Evolutionary conservation across 768 basidiomycete genomes (phyloP).

Genomic region (Sutorius australiensis): DNA sequence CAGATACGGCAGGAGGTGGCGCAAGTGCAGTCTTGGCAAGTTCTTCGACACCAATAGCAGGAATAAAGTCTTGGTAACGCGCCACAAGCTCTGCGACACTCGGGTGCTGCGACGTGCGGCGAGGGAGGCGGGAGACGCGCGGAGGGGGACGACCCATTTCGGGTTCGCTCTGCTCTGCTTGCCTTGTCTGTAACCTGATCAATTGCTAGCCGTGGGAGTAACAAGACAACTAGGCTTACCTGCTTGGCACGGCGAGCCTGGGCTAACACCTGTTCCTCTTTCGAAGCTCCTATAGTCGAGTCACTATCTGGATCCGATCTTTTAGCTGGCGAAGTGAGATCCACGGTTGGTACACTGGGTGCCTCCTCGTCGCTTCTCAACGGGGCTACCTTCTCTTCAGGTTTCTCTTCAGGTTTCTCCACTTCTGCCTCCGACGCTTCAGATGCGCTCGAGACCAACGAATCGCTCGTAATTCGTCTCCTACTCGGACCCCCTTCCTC

Average conservation of each 20-base stretch:
- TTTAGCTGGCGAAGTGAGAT: conserved; percentile 13
- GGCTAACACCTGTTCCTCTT: conserved; percentile 22
- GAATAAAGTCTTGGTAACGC: conserved; percentile 75
- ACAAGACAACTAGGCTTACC: conserved; percentile 24
- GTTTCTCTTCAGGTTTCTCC: conserved; percentile 24
- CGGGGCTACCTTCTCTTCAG: conserved; percentile 15
- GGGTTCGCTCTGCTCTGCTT: conserved; percentile 23
- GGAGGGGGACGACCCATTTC: conserved; percentile 23
- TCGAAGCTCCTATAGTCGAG: conserved; percentile 70
- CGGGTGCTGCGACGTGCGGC: conserved; percentile 51
- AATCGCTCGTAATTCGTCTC: conserved; percentile 50
- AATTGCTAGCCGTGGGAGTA: background rate
- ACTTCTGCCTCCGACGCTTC: conserved; percentile 67
- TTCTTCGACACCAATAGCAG: conserved; percentile 68
- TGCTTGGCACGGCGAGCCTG: conserved; percentile 16
- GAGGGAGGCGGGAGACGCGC: conserved; percentile 58
- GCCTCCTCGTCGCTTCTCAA: conserved; percentile 18
- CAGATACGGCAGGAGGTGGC: conserved; percentile 58
- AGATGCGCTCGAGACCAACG: conserved; percentile 65
- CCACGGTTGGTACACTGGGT: conserved; percentile 4
- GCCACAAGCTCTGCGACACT: conserved; percentile 84
- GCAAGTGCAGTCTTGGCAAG: conserved; percentile 67
- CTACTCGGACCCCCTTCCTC: conserved; percentile 53
- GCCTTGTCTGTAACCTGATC: conserved; percentile 17
- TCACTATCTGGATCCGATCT: conserved; percentile 76